A percentile compares a stretch with the other conserved stretches of the same genome.
These are phyloP conservation scores for Hypocrella siamensis DNA, from an alignment of 2,329 filamentous ascomycete genomes.

Conservation along the genomic window DNA sequence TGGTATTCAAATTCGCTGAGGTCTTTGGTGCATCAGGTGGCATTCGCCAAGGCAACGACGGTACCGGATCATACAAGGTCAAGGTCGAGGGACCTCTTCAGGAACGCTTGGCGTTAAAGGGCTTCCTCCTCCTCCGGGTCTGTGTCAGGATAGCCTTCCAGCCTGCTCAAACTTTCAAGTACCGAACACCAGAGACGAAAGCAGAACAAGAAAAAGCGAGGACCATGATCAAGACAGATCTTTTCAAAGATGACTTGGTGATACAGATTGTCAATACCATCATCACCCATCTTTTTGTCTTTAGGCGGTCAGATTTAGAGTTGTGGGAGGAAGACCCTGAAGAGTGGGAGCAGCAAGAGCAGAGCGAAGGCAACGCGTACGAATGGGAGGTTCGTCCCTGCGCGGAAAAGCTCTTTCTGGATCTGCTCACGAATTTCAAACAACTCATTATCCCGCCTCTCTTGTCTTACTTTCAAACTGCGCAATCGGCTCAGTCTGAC, in stretches of 20 bases:
- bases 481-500: slow-evolving; percentile 49
- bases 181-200: slow-evolving; percentile 57
- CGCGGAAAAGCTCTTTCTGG: slow-evolving; percentile 84
- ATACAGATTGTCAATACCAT: slow-evolving; percentile 70
- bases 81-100: slow-evolving; percentile 47
- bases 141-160: slow-evolving; percentile 78
- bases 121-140: slow-evolving; percentile 64
- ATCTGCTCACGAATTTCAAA: slow-evolving; percentile 82
- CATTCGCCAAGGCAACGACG: slow-evolving; percentile 28
- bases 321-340: slow-evolving; percentile 92
- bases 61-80: slow-evolving; percentile 24
- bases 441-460: slow-evolving; percentile 63
- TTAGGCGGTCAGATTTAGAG: slow-evolving; percentile 69
- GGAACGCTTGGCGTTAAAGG: slow-evolving; percentile 71
- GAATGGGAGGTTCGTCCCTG: slow-evolving; percentile 88
- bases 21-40: slow-evolving; percentile 49
- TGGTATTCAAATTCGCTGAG: slow-evolving; percentile 63
- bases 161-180: slow-evolving; percentile 70
- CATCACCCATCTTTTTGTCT: slow-evolving; percentile 77
- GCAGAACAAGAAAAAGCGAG: slow-evolving; percentile 60
- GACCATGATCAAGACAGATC: slow-evolving; percentile 50
- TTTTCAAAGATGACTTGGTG: slow-evolving; percentile 65
- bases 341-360: slow-evolving; percentile 86
- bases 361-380: slow-evolving; percentile 70
- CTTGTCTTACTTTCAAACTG: slow-evolving; percentile 66